Evolutionary conservation across 2,329 filamentous ascomycete species (phyloP).

Genomic region (Aspergillus melleus): DNA sequence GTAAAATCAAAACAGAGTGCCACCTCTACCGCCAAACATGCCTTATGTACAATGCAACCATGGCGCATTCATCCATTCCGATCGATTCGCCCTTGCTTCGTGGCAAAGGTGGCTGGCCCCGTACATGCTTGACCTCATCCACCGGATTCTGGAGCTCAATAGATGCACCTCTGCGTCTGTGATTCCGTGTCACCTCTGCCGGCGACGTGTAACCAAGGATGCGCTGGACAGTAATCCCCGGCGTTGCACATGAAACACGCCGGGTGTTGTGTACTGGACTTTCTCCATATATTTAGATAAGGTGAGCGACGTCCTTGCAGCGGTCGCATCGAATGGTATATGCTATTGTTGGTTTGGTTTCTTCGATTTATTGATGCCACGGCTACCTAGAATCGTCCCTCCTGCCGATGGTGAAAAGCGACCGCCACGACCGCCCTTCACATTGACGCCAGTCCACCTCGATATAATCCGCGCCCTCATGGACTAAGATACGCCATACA

Average conservation of each 20-base stretch:
- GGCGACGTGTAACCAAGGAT: background rate
- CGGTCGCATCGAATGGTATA: no score
- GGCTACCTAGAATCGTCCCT: background rate
- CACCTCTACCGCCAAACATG: background rate
- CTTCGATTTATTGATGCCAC: background rate
- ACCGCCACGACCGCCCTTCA: slow-evolving; percentile 7
- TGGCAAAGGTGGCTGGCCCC: slow-evolving; percentile 1
- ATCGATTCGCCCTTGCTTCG: background rate
- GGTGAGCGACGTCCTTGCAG: no score
- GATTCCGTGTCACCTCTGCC: background rate
- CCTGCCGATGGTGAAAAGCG: slow-evolving; percentile 1
- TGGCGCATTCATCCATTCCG: background rate
- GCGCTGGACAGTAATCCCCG: background rate
- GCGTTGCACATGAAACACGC: background rate
- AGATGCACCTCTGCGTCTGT: background rate
- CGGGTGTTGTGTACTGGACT: background rate
- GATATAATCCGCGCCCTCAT: slow-evolving; percentile 21
- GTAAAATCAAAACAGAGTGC: background rate
- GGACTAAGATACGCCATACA: slow-evolving; percentile 16
- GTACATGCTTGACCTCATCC: background rate
- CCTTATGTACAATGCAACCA: background rate
- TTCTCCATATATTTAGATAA: no score
- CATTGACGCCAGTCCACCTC: slow-evolving; percentile 17
- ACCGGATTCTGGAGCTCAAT: background rate
- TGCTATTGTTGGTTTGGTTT: background rate